Evolutionary conservation across 2,329 filamentous ascomycete genomes (phyloP), one percentile per base, ranked within the genome.

Genomic region (Colletotrichum salicis): DNA sequence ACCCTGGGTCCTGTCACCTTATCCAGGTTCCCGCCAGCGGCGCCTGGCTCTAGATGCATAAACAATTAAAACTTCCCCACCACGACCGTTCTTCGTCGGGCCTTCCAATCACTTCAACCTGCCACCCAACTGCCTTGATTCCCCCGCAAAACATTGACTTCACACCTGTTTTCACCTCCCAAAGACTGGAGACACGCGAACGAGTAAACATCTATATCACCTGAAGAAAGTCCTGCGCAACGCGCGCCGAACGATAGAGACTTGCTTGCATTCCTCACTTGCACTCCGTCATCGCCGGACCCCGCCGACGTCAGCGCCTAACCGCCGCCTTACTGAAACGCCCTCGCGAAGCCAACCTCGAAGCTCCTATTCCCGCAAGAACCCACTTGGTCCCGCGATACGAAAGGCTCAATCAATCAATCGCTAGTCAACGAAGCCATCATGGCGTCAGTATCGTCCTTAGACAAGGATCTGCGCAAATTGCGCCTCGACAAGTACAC

Each of bases 381-480:
- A 24, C 37, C 19, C 15, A 55, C 13, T 22, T 22, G 58, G n/a
- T 15, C 52, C 52, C 7, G 3, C 41, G n/a, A 37, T 3, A 52
- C 52, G 41, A 68, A 24, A 45, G 11, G 4, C 10, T 55, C 15
- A 6, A 12, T 5, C n/a, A 19, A 31, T 63, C 22, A 37, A 45
- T 13, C 54, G 51, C 33, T 41, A 27, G 31, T 15, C 74, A 13
- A 55, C 37, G 33, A 56, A 19, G 13, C 22, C 55, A 79, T 66
- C 74, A 98, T 98, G 96, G 95, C 96, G 77, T 97, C 96, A 51
- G 96, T 98, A 37, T 90, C 94, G 74, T 97, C 94, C 74, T 87
- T 99, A 73, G 96, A 98, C 84, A 96, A 96, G 83, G 96, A 99
- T 86, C 88, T 99, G 90, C 94, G 94, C 87, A 95, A 92, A 81